Evolutionary conservation across 495 filamentous ascomycete genomes (phyloP).

Genomic region (Aspergillus asperescens): DNA sequence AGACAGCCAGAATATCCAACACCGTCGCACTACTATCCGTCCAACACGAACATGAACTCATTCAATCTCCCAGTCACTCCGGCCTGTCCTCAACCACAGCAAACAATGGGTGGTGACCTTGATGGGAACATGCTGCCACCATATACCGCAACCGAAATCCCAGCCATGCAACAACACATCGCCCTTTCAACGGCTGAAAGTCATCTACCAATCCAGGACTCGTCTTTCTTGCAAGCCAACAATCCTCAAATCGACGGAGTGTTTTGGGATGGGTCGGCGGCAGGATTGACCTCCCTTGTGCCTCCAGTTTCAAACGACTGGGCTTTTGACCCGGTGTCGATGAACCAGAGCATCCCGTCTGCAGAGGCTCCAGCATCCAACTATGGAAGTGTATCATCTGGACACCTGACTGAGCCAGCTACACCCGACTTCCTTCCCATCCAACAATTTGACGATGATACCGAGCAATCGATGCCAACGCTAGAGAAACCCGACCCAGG

Average conservation of each 20-base stretch:
- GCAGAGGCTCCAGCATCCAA: conserved; percentile 29
- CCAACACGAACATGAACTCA: conserved; percentile 16
- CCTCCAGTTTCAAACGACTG: conserved; percentile 32
- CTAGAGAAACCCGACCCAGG: conserved; percentile 40
- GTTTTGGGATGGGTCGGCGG: conserved; percentile 25
- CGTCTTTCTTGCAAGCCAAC: conserved; percentile 37
- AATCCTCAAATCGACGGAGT: conserved; percentile 36
- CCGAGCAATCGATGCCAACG: not conserved
- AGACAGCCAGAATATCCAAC: conserved; percentile 37
- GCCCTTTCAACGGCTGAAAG: conserved; percentile 30
- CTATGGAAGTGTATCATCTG: conserved; percentile 40
- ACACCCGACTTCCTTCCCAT: conserved; percentile 56
- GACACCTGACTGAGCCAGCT: conserved; percentile 46
- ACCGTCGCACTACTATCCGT: conserved; percentile 19
- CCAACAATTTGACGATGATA: conserved; percentile 37
- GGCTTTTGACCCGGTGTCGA: conserved; percentile 37
- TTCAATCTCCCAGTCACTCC: conserved; percentile 29
- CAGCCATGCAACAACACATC: conserved; percentile 25
- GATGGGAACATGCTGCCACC: conserved; percentile 27
- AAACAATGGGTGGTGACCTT: conserved; percentile 19
- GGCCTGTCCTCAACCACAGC: conserved; percentile 25
- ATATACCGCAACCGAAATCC: conserved; percentile 24
- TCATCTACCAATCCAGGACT: conserved; percentile 39
- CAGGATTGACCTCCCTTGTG: conserved; percentile 19
- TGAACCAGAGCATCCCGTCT: conserved; percentile 35